Evolutionary conservation across 73 alveolate species (phyloP).

Genomic region (Paramecium tetraurelia): DNA sequence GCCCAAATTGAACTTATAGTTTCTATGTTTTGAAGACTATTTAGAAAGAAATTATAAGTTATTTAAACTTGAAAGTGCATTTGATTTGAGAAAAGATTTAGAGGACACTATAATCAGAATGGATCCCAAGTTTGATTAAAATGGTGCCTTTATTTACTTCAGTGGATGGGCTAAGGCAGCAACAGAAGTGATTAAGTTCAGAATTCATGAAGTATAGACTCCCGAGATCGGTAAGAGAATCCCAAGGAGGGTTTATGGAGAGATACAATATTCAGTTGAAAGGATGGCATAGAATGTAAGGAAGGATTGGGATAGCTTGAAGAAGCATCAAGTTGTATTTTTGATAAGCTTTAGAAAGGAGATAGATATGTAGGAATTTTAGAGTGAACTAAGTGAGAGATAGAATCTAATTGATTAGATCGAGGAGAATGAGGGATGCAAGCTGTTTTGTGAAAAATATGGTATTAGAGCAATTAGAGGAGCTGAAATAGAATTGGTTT

Average conservation of each 20-base stretch:
- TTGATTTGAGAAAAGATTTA: constrained; percentile 29
- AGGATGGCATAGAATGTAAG: constrained; percentile 5
- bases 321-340: constrained; percentile 38
- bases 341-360: constrained; percentile 16
- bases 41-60: constrained; percentile 43
- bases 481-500: constrained; percentile 32
- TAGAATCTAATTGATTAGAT: neutral
- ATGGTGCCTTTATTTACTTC: neutral
- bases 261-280: constrained; percentile 26
- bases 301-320: constrained; percentile 38
- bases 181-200: neutral
- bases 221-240: constrained; percentile 42
- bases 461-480: constrained; percentile 48
- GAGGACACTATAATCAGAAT: constrained; percentile 21
- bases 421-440: constrained; percentile 45
- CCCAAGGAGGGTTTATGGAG: constrained; percentile 47
- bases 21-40: constrained; percentile 44
- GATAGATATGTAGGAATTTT: constrained; percentile 14
- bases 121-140: constrained; percentile 25
- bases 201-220: constrained; percentile 35
- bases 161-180: constrained; percentile 43
- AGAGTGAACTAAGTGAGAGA: constrained; percentile 11
- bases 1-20: constrained; percentile 15
- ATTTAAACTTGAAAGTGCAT: constrained; percentile 37
- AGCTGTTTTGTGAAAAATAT: constrained; percentile 36